Evolutionary conservation across 169 alveolate species (phyloP).

Genomic region (Pseudocohnilembus persalinus): DNA sequence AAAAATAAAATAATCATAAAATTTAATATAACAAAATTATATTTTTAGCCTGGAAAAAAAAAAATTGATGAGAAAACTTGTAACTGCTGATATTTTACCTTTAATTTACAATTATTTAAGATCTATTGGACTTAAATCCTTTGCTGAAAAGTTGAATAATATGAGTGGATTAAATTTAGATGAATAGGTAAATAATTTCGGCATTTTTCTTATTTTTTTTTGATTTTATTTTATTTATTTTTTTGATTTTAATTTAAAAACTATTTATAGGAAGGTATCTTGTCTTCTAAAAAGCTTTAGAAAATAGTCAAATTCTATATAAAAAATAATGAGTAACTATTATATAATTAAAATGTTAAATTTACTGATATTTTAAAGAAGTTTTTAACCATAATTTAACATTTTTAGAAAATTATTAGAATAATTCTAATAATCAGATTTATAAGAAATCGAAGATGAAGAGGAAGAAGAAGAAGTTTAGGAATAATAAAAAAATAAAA

Average conservation of each 20-base stretch:
- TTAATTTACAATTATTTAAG: background rate
- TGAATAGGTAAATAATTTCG: background rate
- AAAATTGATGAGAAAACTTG: background rate
- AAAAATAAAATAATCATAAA: too few relatives aligned
- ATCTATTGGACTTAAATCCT: background rate
- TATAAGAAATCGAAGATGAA: background rate
- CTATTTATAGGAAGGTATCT: background rate
- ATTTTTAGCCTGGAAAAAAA: background rate
- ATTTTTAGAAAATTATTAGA: background rate
- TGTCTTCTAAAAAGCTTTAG: background rate
- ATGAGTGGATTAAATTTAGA: background rate
- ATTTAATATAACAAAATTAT: background rate
- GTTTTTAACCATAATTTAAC: background rate
- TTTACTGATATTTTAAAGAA: too few relatives aligned
- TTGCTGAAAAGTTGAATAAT: background rate
- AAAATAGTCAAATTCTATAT: background rate
- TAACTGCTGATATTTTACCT: background rate
- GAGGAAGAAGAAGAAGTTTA: background rate
- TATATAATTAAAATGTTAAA: background rate
- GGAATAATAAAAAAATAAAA: background rate
- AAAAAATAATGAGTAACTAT: background rate
- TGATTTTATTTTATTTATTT: too few relatives aligned
- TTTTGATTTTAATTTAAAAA: too few relatives aligned
- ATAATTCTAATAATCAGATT: background rate
- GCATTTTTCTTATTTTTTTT: too few relatives aligned